Evolutionary conservation across 2,329 filamentous ascomycete genomes (phyloP), one percentile per base, ranked within the genome.

Genomic region (Neofusicoccum ribis): DNA sequence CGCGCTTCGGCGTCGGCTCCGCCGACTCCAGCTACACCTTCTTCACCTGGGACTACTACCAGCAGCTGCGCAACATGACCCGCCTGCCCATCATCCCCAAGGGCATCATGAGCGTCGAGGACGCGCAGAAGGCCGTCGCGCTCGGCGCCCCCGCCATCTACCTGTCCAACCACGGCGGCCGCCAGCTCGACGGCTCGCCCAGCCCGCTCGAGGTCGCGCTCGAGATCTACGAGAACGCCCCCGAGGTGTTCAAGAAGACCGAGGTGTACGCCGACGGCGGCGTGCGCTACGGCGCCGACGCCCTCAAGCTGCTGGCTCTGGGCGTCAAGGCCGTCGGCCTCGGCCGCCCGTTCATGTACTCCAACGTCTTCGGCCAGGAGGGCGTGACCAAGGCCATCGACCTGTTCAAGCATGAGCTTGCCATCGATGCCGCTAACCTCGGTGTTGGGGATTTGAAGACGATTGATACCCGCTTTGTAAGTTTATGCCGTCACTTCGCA

Each of bases 141-240:
- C 66, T 75, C 6, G 78, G 78, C 12, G 75, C 72, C 8, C 73
- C 73, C 34, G 78, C 78, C 3, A 76, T 79, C 61, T 78, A 76
- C 69, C 70, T 80, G 50, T 78, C 76, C 54, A 80, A 80, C 70
- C 78, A 80, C 68, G 78, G 78, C 20, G 78, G 78, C 11, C 73
- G 78, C 52, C 74, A 76, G 54, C 71, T 78, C 60, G 78, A 80
- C 75, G 54, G 82, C n/a, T 81, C 84, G 2, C 88, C 89, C 0
- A 89, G 85, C 0, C 86, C 89, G 0, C 87, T 90, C 11, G 91
- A 95, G 71, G 87, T 94, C 59, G 90, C 90, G 4, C 85, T 91
- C 8, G 91, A 92, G 67, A 89, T 92, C 62, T 89, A 91, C 75
- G 88, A 86, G n/a, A 65, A 74, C 14, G 76, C 71, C 15, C 78